phyloP scores from a whole-genome alignment of 345 rosid genomes.

The Cardamine chenopodiifolia region DNA sequence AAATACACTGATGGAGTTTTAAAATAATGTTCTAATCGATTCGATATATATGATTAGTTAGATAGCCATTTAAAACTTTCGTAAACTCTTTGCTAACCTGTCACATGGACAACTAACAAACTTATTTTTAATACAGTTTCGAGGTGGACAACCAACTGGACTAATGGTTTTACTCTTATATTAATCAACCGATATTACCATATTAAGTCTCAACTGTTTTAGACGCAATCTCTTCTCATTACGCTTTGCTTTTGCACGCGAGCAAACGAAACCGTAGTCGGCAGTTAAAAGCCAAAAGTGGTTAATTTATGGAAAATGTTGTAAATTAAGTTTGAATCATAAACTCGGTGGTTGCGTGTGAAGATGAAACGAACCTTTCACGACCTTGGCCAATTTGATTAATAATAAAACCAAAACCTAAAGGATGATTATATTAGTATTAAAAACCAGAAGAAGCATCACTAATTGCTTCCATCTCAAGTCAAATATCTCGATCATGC shows the following conservation, averaged over 20 bases:
- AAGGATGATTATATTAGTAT: conserved; percentile 1
- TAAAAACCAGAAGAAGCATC: conserved; percentile 13
- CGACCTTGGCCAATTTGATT: conserved; percentile 20
- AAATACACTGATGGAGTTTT: neutral
- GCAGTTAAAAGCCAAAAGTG: conserved; percentile 14
- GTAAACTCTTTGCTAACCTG: neutral
- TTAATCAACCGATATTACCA: neutral
- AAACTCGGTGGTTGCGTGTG: conserved; percentile 36
- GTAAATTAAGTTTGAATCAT: neutral
- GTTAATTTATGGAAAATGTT: neutral
- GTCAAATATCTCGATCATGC: conserved; percentile 18
- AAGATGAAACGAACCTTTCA: conserved; percentile 32
- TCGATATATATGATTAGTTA: neutral
- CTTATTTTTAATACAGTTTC: neutral
- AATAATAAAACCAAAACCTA: neutral
- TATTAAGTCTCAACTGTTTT: neutral
- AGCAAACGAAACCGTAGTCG: conserved; percentile 23
- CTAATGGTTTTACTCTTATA: neutral
- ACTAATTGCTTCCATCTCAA: conserved; percentile 27
- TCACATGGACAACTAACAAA: neutral
- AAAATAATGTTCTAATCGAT: neutral
- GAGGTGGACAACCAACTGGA: neutral
- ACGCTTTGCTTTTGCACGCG: neutral
- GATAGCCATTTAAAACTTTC: neutral
- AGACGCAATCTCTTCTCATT: neutral